These are phyloP conservation scores for Wickerhamiella azymoides DNA, from an alignment of 805 yeast species.

Conservation along the genomic window DNA sequence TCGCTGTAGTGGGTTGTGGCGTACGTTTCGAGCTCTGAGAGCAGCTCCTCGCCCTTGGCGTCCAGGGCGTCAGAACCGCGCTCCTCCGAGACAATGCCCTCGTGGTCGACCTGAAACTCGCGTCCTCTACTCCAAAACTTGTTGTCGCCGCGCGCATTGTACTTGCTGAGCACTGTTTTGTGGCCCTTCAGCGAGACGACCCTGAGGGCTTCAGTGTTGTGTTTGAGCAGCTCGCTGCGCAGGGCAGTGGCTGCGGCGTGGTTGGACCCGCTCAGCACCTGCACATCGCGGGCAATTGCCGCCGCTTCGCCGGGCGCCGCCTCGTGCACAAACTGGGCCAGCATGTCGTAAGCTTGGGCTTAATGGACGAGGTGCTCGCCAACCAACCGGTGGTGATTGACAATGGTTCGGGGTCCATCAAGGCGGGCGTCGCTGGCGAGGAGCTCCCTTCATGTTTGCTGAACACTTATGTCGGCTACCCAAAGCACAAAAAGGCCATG, in stretches of 20 bases:
- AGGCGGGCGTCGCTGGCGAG: slow-evolving; percentile 90
- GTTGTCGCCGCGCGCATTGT: slow-evolving; percentile 13
- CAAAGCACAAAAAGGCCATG: slow-evolving; percentile 74
- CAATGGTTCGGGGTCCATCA: slow-evolving; percentile 67
- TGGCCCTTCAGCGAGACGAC: slow-evolving; percentile 15
- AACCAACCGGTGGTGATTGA: slow-evolving; percentile 71
- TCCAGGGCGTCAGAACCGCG: slow-evolving; percentile 7
- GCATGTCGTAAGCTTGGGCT: slow-evolving; percentile 7
- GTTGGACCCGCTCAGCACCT: slow-evolving; percentile 15
- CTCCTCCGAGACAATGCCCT: slow-evolving; percentile 15
- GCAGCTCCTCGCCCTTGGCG: slow-evolving; percentile 10
- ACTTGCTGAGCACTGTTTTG: slow-evolving; percentile 14
- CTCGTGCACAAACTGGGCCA: slow-evolving; percentile 29
- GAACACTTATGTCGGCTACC: slow-evolving; percentile 61
- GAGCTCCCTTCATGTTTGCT: slow-evolving; percentile 57
- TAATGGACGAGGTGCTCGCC: slow-evolving; percentile 27
- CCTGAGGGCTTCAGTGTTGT: slow-evolving; percentile 26
- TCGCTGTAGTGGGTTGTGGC: slow-evolving; percentile 55
- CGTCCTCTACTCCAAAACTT: slow-evolving; percentile 21
- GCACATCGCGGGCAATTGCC: slow-evolving; percentile 30
- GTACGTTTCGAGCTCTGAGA: slow-evolving; percentile 33
- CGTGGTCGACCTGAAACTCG: slow-evolving; percentile 21
- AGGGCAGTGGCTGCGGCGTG: slow-evolving; percentile 12
- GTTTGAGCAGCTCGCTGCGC: slow-evolving; percentile 26
- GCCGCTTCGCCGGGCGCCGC: slow-evolving; percentile 46